Evolutionary conservation across 2,329 filamentous ascomycete species (phyloP), one percentile per base, ranked within the genome.

Genomic region (Aspergillus persii): DNA sequence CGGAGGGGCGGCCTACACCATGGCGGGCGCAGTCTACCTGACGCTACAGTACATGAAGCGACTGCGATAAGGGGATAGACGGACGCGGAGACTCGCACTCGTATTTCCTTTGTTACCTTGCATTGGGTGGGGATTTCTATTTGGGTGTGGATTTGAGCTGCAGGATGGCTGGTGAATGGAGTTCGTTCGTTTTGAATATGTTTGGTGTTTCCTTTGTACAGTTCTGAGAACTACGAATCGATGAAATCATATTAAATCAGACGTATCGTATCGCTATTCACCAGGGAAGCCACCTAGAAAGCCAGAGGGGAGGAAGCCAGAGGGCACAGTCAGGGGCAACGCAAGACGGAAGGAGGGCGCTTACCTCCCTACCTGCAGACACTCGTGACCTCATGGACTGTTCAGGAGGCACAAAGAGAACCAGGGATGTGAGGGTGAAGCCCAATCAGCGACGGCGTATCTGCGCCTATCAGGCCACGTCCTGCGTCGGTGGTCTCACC

Each of bases 31-130:
- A 3, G 68, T 72, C 4, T 72, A 68, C 54, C 63, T 74, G 11
- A 73, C 72, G 0, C 66, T 74, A 57, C 66, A 66, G 47, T 71
- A 69, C 48, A 57, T 74, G 58, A 69, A 66, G 44, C 70, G 60
- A 12, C 54, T 71, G 30, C 60, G 63, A 47, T 63, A 61, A 61
- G n/a, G 23, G 18, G 18, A 23, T 23, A 23, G 18, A 23, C 18
- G 18, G 18, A 23, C 18, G 2, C 18, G 18, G 18, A 23, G 18
- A 23, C 18, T 23, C 18, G 18, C 18, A 23, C 18, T 23, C 18
- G 2, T 23, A 23, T 23, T 23, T 23, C 18, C 18, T 23, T 23
- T 23, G 18, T 23, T 23, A 23, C 18, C 18, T 23, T 23, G 18
- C 12, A 47, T 53, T 12, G 27, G 44, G 12, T 9, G 44, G 26